Evolutionary conservation across 345 rosid species (phyloP), one percentile per base, ranked within the genome.

Genomic region (Murraya paniculata): DNA sequence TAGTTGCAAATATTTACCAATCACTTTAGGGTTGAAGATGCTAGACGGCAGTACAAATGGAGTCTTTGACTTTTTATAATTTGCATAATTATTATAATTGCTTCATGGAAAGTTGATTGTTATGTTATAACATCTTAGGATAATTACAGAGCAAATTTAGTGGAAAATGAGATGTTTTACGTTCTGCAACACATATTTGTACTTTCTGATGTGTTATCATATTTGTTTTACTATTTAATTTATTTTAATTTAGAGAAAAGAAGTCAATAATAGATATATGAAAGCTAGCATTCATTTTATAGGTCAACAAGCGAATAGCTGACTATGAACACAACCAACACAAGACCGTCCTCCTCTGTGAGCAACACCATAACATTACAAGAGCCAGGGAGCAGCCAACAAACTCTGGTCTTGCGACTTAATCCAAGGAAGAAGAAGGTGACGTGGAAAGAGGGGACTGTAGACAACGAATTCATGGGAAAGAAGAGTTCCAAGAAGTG

Each of bases 401-500:
- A 83, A 81, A 83, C 95, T 79, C 87, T 93, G 72, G 88, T 88
- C 31, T 87, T 95, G 73, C 90, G 88, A 7, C 80, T 92, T 66
- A 93, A 91, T 67, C 82, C 92, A 28, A 88, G 82, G 85, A 94
- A 89, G 91, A 95, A 94, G 94, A 91, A 86, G 85, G 98, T 96
- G 59, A 78, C 98, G 3, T 96, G 99, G 99, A 94, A 92, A 84
- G 91, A 89, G 21, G 99, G 97, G 74, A 96, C 98, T 55, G 93
- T 96, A 0, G 98, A 96, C 83, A 96, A 96, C 81, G 99, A 96
- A 83, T 90, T 92, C 73, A 87, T 96, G 99, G 92, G 93, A 84
- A 96, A 88, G 92, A 96, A 92, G 81, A 92, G 97, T 82, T 94
- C 99, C 50, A 96, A 96, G 91, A 94, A 90, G 81, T 96, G 99